These are phyloP conservation scores for Dujonia santamariae DNA, from an alignment of 1,139 yeast genomes.

Conservation along the genomic window DNA sequence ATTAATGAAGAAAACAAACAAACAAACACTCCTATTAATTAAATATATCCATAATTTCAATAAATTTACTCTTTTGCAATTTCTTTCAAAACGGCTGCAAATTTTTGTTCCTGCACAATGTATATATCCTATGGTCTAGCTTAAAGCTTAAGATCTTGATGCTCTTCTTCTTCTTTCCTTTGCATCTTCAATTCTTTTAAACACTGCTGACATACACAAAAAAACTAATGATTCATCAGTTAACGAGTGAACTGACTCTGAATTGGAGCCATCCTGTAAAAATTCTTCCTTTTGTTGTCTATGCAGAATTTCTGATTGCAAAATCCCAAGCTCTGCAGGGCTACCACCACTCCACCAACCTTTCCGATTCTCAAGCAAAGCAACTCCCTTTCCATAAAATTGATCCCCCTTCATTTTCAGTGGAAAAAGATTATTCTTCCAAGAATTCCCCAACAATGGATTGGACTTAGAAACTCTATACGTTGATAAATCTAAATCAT, in stretches of 20 bases:
- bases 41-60: too few relatives aligned
- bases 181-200: conserved; percentile 10
- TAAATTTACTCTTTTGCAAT: too few relatives aligned
- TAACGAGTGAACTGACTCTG: conserved; percentile 10
- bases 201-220: conserved; percentile 14
- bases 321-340: background rate
- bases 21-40: too few relatives aligned
- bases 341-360: background rate
- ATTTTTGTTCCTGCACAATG: too few relatives aligned
- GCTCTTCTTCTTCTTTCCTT: conserved; percentile 2
- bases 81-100: too few relatives aligned
- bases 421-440: too few relatives aligned
- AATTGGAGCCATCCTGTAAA: background rate
- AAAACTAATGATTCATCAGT: conserved; percentile 12
- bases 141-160: too few relatives aligned
- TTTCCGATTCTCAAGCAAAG: conserved; percentile 1
- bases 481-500: conserved; percentile 1
- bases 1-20: too few relatives aligned
- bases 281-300: too few relatives aligned
- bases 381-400: background rate
- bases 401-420: background rate
- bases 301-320: background rate
- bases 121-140: too few relatives aligned
- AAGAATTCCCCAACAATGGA: conserved; percentile 4
- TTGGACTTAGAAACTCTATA: conserved; percentile 3